Percentiles rank a stretch among this genome's conserved stretches.
These are phyloP conservation scores for Silene coronaria DNA, from an alignment of 179 eudicot genomes.

Conservation along the genomic window DNA sequence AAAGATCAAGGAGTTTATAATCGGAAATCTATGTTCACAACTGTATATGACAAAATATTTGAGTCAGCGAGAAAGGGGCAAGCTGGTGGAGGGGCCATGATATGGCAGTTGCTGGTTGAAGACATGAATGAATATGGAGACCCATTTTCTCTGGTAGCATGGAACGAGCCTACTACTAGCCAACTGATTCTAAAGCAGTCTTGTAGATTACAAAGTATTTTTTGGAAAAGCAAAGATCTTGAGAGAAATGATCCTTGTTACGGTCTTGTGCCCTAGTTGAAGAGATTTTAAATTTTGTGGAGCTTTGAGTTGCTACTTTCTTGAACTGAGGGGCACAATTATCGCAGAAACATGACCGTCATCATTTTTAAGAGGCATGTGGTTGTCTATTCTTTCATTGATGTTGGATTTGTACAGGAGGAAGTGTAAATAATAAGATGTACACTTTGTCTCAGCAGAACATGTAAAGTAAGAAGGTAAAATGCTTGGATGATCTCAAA, in stretches of 20 bases:
- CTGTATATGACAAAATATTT: constrained; percentile 34
- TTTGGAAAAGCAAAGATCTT: constrained; percentile 11
- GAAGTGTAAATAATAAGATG: constrained; percentile 8
- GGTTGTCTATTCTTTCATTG: background rate
- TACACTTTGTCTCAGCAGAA: background rate
- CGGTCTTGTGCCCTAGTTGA: constrained; percentile 21
- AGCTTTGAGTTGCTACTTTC: too few species aligned
- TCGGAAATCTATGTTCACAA: constrained; percentile 31
- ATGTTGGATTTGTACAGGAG: background rate
- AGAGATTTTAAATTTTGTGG: background rate
- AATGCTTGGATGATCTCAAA: constrained; percentile 12
- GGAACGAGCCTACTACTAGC: constrained; percentile 41
- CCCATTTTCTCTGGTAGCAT: constrained; percentile 38
- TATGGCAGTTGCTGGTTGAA: constrained; percentile 55
- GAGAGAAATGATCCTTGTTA: constrained; percentile 30
- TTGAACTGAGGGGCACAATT: background rate
- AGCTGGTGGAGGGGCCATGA: constrained; percentile 51
- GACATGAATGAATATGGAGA: constrained; percentile 50
- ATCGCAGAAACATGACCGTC: background rate
- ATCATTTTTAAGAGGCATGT: constrained; percentile 11
- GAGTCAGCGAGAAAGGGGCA: constrained; percentile 43
- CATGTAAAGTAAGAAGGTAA: background rate
- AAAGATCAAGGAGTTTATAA: constrained; percentile 24
- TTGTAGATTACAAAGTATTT: constrained; percentile 30
- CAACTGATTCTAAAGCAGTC: constrained; percentile 46